Base-by-base conservation (phyloP, 192 early-diverging fungal species). In the Irineochytrium annulatum region DNA sequence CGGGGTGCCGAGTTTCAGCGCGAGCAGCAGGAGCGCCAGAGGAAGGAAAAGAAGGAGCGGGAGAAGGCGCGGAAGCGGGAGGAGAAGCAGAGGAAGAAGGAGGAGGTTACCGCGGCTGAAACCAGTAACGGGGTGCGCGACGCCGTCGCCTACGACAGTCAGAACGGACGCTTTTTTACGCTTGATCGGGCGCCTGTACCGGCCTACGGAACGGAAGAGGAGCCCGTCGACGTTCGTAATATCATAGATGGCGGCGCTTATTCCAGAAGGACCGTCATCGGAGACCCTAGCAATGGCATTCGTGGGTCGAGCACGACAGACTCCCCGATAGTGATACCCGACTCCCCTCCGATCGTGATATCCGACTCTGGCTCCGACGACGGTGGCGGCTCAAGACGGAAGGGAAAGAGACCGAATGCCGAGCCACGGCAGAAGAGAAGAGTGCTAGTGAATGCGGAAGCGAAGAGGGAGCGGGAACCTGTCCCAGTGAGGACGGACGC, bases 81-180 rank as follows among this genome's bases (percentile, higher is more conserved):
- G 54, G 62, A 64, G 26, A 54, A 64, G 62, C 27, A 52, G 1
- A 46, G 60, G 33, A 41, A n/a, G 37, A 41, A 41, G 37, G 37
- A 41, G 37, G 37, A 41, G 37, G 37, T 13, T 8, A 41, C 11
- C 11, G n/a, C 8, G 37, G n/a, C n/a, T 41, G 37, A 41, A 41
- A 41, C 37, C 8, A 41, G 37, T 13, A 41, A 41, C 37, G 37
- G 37, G 37, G n/a, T 8, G 37, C 37, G 37, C 11, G n/a, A n/a
- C n/a, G n/a, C n/a, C n/a, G n/a, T n/a, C n/a, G n/a, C n/a, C n/a
- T n/a, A n/a, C n/a, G n/a, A n/a, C n/a, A n/a, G n/a, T n/a, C n/a
- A n/a, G n/a, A n/a, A n/a, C n/a, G n/a, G n/a, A n/a, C n/a, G n/a
- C n/a, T n/a, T n/a, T n/a, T n/a, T n/a, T n/a, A n/a, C n/a, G n/a